A percentile compares a stretch with the other conserved stretches of the same genome.
phyloP scores from a whole-genome alignment of 2,329 filamentous ascomycete genomes.

The Grosmannia clavigera region DNA sequence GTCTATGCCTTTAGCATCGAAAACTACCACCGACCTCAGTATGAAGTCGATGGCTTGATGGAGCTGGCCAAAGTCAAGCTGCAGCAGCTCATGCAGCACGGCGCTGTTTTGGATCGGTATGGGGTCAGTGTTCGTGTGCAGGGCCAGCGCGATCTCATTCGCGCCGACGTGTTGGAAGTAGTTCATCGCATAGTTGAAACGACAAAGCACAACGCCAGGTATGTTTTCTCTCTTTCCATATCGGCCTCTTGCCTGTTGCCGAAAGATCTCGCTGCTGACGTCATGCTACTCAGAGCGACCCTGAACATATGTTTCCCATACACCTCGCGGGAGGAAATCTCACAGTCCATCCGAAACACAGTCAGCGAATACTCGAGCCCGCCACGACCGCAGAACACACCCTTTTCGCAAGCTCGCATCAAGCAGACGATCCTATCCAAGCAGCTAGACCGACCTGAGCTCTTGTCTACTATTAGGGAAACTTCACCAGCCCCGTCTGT shows the following conservation, averaged over 20 bases:
- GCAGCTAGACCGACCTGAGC: conserved; percentile 37
- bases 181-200: conserved; percentile 77
- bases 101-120: conserved; percentile 84
- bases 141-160: conserved; percentile 72
- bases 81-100: conserved; percentile 81
- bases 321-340: conserved; percentile 91
- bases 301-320: conserved; percentile 98
- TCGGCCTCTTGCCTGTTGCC: neutral
- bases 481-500: conserved; percentile 30
- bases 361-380: conserved; percentile 77
- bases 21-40: conserved; percentile 94
- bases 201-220: conserved; percentile 80
- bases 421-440: conserved; percentile 70
- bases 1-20: conserved; percentile 99
- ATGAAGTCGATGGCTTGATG: conserved; percentile 95
- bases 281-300: conserved; percentile 27
- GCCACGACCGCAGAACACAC: conserved; percentile 49
- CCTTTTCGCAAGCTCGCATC: conserved; percentile 82
- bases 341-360: conserved; percentile 73
- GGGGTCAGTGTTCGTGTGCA: conserved; percentile 78
- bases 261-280: neutral
- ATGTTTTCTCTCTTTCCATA: conserved; percentile 11
- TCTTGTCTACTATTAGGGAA: conserved; percentile 36
- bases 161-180: conserved; percentile 76
- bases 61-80: conserved; percentile 94